Conservation (phyloP, 768 basidiomycete species). For the Leccinum rimulosum region DNA sequence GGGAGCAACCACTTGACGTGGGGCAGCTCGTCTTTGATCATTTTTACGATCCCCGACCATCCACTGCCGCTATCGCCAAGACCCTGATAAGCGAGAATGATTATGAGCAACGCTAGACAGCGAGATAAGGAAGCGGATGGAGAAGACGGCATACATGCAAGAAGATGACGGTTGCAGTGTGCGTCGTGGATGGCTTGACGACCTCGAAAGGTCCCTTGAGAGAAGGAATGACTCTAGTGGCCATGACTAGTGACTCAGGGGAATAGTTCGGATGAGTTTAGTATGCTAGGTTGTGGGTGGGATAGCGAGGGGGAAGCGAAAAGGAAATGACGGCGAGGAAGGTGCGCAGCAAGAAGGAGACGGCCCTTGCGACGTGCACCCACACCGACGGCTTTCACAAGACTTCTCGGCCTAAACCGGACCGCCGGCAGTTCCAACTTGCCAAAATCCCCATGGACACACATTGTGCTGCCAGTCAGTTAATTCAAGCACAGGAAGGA, state of each 20-base stretch:
- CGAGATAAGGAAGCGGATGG: not conserved
- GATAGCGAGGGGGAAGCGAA: not conserved
- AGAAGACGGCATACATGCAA: constrained; percentile 62
- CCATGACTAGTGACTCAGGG: constrained; percentile 6
- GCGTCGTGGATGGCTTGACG: constrained; percentile 54
- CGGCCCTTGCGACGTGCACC: not conserved
- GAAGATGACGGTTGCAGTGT: constrained; percentile 88
- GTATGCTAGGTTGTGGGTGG: not conserved
- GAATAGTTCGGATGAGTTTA: not conserved
- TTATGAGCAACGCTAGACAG: constrained; percentile 6
- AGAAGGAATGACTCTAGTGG: constrained; percentile 20
- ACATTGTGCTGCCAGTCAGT: constrained; percentile 8
- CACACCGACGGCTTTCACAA: not conserved
- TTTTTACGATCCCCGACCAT: constrained; percentile 73
- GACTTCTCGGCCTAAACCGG: constrained; percentile 22
- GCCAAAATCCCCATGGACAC: constrained; percentile 20
- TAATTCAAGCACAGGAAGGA: constrained; percentile 12
- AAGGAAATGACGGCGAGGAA: constrained; percentile 1
- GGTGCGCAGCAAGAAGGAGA: not conserved
- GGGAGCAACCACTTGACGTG: constrained; percentile 86
- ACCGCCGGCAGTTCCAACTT: constrained; percentile 10
- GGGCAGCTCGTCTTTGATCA: constrained; percentile 56
- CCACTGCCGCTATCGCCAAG: constrained; percentile 74
- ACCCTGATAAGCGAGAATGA: constrained; percentile 43
- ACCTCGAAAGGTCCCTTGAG: constrained; percentile 39